Conservation (phyloP, 768 basidiomycete genomes). For the Exidia glandulosa region DNA sequence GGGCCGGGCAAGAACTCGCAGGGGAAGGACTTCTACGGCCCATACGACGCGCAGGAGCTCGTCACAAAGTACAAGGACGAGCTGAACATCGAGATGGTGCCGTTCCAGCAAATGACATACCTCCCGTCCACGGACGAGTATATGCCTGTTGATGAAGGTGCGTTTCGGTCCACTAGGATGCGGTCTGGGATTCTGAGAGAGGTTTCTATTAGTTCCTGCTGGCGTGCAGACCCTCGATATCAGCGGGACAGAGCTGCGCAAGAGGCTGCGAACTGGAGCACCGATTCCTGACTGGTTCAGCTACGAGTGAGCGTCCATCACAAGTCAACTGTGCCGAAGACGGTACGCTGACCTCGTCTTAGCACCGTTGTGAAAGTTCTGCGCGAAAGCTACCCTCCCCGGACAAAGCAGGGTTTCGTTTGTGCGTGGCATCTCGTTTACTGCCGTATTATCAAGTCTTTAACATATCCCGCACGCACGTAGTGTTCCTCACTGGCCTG, state of each 20-base stretch:
- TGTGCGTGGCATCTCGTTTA: slow-evolving; percentile 11
- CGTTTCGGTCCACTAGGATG: too few species aligned
- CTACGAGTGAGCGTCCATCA: too few species aligned
- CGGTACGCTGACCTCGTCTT: too few species aligned
- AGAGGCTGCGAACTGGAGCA: slow-evolving; percentile 78
- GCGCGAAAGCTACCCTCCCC: slow-evolving; percentile 95
- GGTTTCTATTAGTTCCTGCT: too few species aligned
- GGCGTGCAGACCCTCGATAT: slow-evolving; percentile 94
- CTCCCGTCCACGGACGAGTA: slow-evolving; percentile 92
- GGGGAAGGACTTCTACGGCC: slow-evolving; percentile 95
- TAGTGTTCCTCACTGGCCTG: slow-evolving; percentile 76
- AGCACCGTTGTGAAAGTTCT: slow-evolving; percentile 90
- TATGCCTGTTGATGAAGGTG: slow-evolving; percentile 84
- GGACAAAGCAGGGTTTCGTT: slow-evolving; percentile 93
- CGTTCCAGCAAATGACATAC: slow-evolving; percentile 95
- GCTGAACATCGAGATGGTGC: slow-evolving; percentile 93
- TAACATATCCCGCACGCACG: neutral
- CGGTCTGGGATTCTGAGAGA: too few species aligned
- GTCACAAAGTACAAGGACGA: slow-evolving; percentile 88
- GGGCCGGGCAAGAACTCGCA: slow-evolving; percentile 97
- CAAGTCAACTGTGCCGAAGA: too few species aligned
- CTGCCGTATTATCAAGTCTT: neutral
- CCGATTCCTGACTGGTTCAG: slow-evolving; percentile 99
- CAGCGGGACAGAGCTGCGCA: slow-evolving; percentile 93
- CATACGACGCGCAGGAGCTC: slow-evolving; percentile 89